Evolutionary conservation across 768 basidiomycete species (phyloP).

Genomic region (Boletus rubescentipes): DNA sequence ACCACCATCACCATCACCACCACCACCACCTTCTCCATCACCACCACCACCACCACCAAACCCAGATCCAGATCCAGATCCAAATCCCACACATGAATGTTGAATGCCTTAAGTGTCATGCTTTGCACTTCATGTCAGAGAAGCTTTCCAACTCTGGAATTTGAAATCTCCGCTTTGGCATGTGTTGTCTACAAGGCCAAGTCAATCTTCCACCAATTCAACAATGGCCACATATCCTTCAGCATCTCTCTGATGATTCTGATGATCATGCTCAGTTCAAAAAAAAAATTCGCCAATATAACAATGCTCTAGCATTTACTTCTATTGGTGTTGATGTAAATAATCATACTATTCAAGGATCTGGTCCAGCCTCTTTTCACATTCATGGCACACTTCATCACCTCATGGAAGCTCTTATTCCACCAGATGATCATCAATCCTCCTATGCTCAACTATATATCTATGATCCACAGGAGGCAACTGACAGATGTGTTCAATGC

Average conservation of each 20-base stretch:
- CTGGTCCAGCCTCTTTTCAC: conserved; percentile 14
- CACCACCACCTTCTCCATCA: too few relatives aligned
- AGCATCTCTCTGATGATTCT: conserved; percentile 15
- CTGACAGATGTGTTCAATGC: conserved; percentile 19
- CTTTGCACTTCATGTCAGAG: conserved; percentile 16
- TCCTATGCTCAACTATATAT: conserved; percentile 43
- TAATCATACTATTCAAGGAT: conserved; percentile 5
- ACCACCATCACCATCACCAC: too few relatives aligned
- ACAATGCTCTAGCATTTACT: conserved; percentile 20
- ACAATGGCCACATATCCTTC: conserved; percentile 14
- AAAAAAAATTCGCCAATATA: conserved; percentile 40
- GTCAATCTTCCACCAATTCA: conserved; percentile 22
- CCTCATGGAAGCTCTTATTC: conserved; percentile 31
- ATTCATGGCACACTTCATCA: conserved; percentile 41
- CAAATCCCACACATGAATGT: background rate
- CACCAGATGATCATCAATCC: conserved; percentile 20
- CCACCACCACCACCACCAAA: too few relatives aligned
- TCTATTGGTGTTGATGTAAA: background rate
- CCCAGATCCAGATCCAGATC: too few relatives aligned
- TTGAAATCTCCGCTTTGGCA: conserved; percentile 18
- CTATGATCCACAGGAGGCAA: conserved; percentile 38
- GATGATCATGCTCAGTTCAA: conserved; percentile 22
- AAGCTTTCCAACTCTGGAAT: background rate
- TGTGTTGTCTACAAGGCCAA: conserved; percentile 30
- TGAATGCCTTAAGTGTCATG: conserved; percentile 15